Evolutionary conservation across 2,329 filamentous ascomycete species (phyloP).

Genomic region (Zasmidium citrigriseum): DNA sequence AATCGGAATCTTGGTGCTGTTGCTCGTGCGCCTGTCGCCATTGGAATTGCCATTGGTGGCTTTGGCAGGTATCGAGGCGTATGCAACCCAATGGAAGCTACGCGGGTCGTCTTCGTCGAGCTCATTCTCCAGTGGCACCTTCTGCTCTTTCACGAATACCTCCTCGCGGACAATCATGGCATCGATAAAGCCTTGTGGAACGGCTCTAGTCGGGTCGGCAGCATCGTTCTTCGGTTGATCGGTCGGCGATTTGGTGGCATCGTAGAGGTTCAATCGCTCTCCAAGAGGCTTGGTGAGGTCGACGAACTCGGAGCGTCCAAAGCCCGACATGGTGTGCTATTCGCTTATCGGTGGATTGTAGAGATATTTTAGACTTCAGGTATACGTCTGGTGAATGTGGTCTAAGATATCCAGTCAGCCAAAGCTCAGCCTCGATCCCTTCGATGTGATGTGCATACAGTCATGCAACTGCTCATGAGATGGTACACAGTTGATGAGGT

Average conservation of each 20-base stretch:
- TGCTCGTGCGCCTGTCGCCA: slow-evolving; percentile 41
- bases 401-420: background rate
- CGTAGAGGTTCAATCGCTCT: slow-evolving; percentile 34
- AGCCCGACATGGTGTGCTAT: slow-evolving; percentile 1
- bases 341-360: background rate
- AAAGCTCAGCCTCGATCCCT: background rate
- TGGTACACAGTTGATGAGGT: background rate
- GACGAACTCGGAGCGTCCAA: slow-evolving; percentile 31
- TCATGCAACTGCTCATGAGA: background rate
- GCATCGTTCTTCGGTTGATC: slow-evolving; percentile 34
- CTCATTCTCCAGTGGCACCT: slow-evolving; percentile 65
- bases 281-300: slow-evolving; percentile 32
- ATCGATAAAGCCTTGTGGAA: slow-evolving; percentile 52
- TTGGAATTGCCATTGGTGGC: slow-evolving; percentile 35
- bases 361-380: too few relatives aligned
- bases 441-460: background rate
- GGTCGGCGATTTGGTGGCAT: slow-evolving; percentile 27
- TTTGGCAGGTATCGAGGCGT: slow-evolving; percentile 59
- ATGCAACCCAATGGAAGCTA: slow-evolving; percentile 86
- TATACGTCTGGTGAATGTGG: too few relatives aligned
- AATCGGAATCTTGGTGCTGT: slow-evolving; percentile 57
- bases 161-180: slow-evolving; percentile 59
- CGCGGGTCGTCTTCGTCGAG: slow-evolving; percentile 78
- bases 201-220: slow-evolving; percentile 32
- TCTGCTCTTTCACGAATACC: slow-evolving; percentile 61